phyloP scores from a whole-genome alignment of 148 eudicot species.

The Nepenthes gracilis region DNA sequence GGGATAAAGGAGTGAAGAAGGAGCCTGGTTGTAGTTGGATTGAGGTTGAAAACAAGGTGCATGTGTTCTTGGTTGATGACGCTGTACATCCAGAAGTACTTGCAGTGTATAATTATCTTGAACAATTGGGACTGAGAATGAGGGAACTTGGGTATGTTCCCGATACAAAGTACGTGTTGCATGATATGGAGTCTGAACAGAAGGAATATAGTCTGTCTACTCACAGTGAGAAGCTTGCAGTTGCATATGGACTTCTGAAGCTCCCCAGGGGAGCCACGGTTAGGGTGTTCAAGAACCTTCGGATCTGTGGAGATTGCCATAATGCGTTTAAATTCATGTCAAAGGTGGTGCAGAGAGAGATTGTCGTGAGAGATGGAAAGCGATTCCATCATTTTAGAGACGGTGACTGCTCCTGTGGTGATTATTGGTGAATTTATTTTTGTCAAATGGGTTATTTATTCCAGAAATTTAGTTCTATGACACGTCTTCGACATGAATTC shows the following conservation, averaged over 20 bases:
- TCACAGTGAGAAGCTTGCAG: constrained; percentile 67
- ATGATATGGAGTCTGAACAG: constrained; percentile 52
- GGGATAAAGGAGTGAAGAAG: constrained; percentile 58
- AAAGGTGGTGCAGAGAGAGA: constrained; percentile 59
- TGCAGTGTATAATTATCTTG: constrained; percentile 41
- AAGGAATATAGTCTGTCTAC: constrained; percentile 45
- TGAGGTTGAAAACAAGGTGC: constrained; percentile 44
- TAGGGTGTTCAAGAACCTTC: constrained; percentile 56
- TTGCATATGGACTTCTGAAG: constrained; percentile 54
- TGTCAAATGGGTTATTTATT: too few species aligned
- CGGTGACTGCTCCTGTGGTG: constrained; percentile 86
- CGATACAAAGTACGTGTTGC: constrained; percentile 42
- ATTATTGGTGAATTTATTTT: constrained; percentile 55
- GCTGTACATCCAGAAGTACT: constrained; percentile 45
- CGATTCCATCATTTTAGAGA: constrained; percentile 89
- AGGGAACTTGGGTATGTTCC: constrained; percentile 56
- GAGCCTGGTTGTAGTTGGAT: constrained; percentile 78
- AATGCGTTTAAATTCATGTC: constrained; percentile 86
- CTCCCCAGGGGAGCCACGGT: constrained; percentile 50
- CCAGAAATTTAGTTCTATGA: too few species aligned
- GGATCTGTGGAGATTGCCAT: constrained; percentile 84
- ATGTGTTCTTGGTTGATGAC: constrained; percentile 56
- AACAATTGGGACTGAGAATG: constrained; percentile 32
- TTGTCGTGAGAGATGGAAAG: constrained; percentile 86
- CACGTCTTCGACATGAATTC: too few species aligned